phyloP scores from a whole-genome alignment of 371 early-diverging fungal genomes.

The Mortierella sp. region DNA sequence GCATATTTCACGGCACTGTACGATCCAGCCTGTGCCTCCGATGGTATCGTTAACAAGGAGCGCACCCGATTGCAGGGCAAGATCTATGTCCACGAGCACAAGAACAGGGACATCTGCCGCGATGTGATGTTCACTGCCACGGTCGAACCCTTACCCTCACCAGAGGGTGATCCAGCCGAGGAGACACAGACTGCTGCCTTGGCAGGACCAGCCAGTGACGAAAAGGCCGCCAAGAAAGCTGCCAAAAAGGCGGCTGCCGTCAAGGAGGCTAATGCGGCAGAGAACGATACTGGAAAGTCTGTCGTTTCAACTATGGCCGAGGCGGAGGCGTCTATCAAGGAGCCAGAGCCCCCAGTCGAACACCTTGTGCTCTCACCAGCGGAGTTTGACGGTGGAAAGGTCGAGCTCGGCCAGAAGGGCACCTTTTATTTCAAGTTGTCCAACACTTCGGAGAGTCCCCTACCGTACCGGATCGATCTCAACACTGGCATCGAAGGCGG shows the following conservation, averaged over 20 bases:
- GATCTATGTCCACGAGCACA: constrained; percentile 89
- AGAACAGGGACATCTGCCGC: constrained; percentile 91
- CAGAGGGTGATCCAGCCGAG: background rate
- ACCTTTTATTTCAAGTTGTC: constrained; percentile 72
- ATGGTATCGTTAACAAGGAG: constrained; percentile 22
- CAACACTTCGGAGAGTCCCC: constrained; percentile 60
- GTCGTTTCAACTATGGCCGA: background rate
- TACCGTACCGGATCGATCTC: constrained; percentile 60
- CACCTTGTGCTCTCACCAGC: constrained; percentile 62
- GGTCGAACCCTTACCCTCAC: constrained; percentile 20
- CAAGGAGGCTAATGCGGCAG: background rate
- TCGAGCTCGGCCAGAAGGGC: constrained; percentile 67
- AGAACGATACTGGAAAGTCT: background rate
- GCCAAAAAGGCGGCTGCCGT: background rate
- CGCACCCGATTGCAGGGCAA: constrained; percentile 61
- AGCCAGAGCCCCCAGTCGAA: constrained; percentile 29
- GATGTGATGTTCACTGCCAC: constrained; percentile 68
- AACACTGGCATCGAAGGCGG: constrained; percentile 20
- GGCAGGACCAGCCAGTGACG: background rate
- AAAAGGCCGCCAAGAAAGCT: constrained; percentile 1
- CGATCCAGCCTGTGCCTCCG: background rate
- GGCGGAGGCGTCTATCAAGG: background rate
- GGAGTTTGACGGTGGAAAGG: constrained; percentile 70
- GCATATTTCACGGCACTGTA: constrained; percentile 67
- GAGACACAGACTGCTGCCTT: background rate